Base-by-base conservation (phyloP, 2,329 filamentous ascomycete species). In the Fusarium xyrophilum region DNA sequence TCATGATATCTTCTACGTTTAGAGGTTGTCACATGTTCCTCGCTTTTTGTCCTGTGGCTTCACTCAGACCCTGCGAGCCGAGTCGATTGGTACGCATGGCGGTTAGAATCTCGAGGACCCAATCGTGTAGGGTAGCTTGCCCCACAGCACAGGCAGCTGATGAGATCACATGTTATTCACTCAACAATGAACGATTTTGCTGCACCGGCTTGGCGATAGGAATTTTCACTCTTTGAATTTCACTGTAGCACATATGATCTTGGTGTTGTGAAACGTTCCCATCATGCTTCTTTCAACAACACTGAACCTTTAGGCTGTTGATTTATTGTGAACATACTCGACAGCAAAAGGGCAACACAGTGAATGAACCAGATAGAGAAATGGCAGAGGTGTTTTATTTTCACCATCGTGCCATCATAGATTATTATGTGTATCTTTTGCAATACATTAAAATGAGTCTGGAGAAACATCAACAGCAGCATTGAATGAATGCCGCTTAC, bases 181-280 rank as follows among this genome's bases (percentile, higher is more conserved):
- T n/a, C 0, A 0, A 6, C 13, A 28, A 1, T 28, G 2, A n/a
- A 27, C 2, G 1, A 4, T 10, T 17, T 4, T 23, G 10, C 2
- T 42, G 7, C 21, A 25, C 3, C 7, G 7, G 4, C 8, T 19
- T 13, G 1, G 3, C 15, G 1, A 42, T 2, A 6, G 11, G 0
- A 0, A 4, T 2, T 19, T 19, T 9, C 0, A 6, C 7, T 0
- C 3, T 5, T 2, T 2, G 3, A 43, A 2, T 12, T 1, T 14
- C 12, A 2, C 5, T n/a, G 3, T 2, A 43, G 5, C 0, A 7
- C 0, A 13, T 10, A 14, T 1, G 4, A 14, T 0, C 5, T 3
- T 14, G 8, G 12, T 43, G 0, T 14, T 6, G 6, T 27, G 7
- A 10, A 14, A 7, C 5, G 7, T 12, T 11, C 7, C 30, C 7